phyloP scores from a whole-genome alignment of 345 rosid genomes.

The Salix koriyanagi region DNA sequence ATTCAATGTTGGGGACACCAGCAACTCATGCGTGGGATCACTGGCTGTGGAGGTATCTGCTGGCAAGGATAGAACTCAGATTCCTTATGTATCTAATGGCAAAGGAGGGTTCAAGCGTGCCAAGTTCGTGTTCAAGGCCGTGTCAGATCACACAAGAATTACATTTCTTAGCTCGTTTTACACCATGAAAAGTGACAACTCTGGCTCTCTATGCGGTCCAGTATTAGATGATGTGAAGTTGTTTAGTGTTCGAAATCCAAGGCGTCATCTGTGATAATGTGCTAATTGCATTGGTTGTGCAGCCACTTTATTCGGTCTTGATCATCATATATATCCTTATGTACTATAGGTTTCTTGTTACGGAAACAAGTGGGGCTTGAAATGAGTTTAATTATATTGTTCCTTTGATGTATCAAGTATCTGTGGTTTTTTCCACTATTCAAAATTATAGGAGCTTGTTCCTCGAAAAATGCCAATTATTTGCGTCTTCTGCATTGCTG shows the following conservation, averaged over 20 bases:
- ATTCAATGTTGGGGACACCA: constrained; percentile 56
- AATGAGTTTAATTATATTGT: background rate
- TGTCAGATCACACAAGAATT: constrained; percentile 44
- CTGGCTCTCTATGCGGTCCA: constrained; percentile 78
- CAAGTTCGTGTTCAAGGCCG: constrained; percentile 49
- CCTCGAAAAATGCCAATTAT: background rate
- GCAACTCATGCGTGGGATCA: constrained; percentile 54
- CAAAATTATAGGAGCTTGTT: background rate
- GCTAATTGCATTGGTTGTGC: constrained; percentile 10
- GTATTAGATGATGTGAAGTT: constrained; percentile 63
- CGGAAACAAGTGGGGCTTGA: background rate
- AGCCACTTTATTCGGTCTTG: background rate
- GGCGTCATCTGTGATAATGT: constrained; percentile 8
- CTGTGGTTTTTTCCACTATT: background rate
- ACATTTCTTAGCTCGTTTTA: constrained; percentile 65
- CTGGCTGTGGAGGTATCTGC: constrained; percentile 67
- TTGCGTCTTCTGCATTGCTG: background rate
- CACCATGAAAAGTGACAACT: constrained; percentile 53
- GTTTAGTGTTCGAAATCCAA: constrained; percentile 27
- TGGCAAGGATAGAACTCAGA: constrained; percentile 34
- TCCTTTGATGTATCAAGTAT: background rate
- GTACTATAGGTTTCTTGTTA: background rate
- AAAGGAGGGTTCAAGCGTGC: constrained; percentile 53
- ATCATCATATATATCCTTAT: background rate
- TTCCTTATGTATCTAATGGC: constrained; percentile 54